Evolutionary conservation across 768 basidiomycete species (phyloP), one percentile per base, ranked within the genome.

Genomic region (Amanita brunnescens): DNA sequence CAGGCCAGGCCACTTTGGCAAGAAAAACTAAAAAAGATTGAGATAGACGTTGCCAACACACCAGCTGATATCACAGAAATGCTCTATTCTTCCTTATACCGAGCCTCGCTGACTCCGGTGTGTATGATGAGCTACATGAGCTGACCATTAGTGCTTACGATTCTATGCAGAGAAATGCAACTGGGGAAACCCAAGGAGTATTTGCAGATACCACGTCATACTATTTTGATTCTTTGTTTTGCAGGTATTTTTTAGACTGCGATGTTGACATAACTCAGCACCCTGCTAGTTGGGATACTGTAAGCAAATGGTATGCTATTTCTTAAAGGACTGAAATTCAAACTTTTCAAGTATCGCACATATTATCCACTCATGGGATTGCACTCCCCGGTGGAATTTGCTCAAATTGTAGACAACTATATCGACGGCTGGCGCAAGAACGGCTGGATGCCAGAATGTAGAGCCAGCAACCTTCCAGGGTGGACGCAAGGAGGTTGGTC

Each of bases 371-470:
- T 84, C 23, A 75, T 85, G 74, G 67, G 77, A 8, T 70, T 86
- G 26, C 80, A 83, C 58, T 83, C 81, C 6, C 81, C 83, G 0
- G 75, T 78, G 1, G 80, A 82, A 50, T 86, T 77, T 57, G 78
- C 82, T 1, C 79, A 85, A 54, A 84, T 86, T 34, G 83, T 85
- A 9, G 83, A 84, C 57, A 83, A 62, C 59, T 85, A 85, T 59
- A 80, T 85, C 51, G 83, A 86, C 56, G 82, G 79, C 33, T 85
- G 78, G 75, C 72, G 81, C 40, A 84, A 84, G 66, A 74, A 75
- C 44, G 83, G 83, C 6, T 85, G 83, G 81, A 83, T 86, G 80
- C 83, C 83, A 9, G 83, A 86, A 58, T 75, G 75, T 54, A 74
- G 83, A 23, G 78, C 81, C 5, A 85, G 85, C 62, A 83, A 85